Evolutionary conservation across 768 basidiomycete genomes (phyloP), one percentile per base, ranked within the genome.

Genomic region (Dioszegia crocea): DNA sequence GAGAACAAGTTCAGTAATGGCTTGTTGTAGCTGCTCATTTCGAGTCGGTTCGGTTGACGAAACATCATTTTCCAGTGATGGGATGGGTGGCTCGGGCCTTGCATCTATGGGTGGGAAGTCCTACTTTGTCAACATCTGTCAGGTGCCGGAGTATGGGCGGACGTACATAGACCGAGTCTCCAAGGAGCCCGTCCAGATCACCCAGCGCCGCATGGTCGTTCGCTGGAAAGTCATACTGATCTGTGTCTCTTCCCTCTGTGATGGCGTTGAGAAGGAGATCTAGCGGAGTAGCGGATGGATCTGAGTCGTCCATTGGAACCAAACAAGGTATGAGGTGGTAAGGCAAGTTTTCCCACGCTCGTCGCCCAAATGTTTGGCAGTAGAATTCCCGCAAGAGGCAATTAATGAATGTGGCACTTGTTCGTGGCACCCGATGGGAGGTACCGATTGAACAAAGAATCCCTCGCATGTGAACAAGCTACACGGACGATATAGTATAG

Each of bases 191-290:
- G 48, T 9, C 51, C 23, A 56, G 54, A 58, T 31, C 53, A 6
- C 33, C 33, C 33, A 33, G 33, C 33, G 33, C 33, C 33, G 33
- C 33, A 14, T 33, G 33, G 14, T 33, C 33, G 6, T 6, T 14
- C 8, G 33, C 33, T 33, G 33, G 33, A 33, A 33, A 33, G 33
- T 33, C 33, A 33, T 33, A 6, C 33, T 33, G 33, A 33, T 33
- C 33, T 59, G 33, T 31, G 16, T 29, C 27, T 23, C 40, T 4
- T 46, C 43, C 14, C 63, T 52, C 64, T n/a, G 62, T 54, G 45
- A 75, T 73, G n/a, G 73, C 73, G 38, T 75, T 71, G 49, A 75
- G 58, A 27, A 75, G 61, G 9, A 75, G 57, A 58, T 72, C 68
- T 30, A 75, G 57, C 0, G 73, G 70, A 6, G 65, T 65, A 3